Conservation (phyloP, 176 grass and related monocot genomes). For the Aegilops speltoides region DNA sequence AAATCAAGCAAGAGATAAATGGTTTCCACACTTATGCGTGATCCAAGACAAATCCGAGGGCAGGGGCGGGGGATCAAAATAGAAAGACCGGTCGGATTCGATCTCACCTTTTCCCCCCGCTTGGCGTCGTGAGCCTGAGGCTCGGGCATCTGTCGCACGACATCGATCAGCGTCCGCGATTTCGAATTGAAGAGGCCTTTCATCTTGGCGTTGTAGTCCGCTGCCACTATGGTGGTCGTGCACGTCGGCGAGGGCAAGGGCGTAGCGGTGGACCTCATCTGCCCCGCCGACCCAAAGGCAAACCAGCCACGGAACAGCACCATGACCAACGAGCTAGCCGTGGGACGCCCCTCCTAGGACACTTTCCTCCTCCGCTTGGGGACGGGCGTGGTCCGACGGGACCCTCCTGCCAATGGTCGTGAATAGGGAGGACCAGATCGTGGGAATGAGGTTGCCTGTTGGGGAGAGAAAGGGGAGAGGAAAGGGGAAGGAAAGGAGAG, state of each 20-base stretch:
- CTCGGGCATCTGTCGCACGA: constrained; percentile 68
- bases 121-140: constrained; percentile 41
- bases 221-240: not conserved
- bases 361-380: not conserved
- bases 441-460: too few species aligned
- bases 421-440: too few species aligned
- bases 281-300: constrained; percentile 42
- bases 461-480: too few species aligned
- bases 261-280: constrained; percentile 30
- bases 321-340: constrained; percentile 1
- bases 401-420: not conserved
- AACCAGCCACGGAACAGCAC: constrained; percentile 43
- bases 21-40: not conserved
- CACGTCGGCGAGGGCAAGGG: constrained; percentile 29
- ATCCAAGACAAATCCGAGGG: not conserved
- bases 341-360: not conserved
- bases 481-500: too few species aligned
- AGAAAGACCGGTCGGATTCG: not conserved
- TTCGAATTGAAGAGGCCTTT: constrained; percentile 85
- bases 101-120: constrained; percentile 81
- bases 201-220: constrained; percentile 48
- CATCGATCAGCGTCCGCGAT: constrained; percentile 57
- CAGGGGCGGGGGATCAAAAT: not conserved
- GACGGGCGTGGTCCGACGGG: not conserved
- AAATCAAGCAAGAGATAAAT: not conserved